These are phyloP conservation scores for Suillus occidentalis DNA, from an alignment of 768 basidiomycete genomes.

Conservation along the genomic window DNA sequence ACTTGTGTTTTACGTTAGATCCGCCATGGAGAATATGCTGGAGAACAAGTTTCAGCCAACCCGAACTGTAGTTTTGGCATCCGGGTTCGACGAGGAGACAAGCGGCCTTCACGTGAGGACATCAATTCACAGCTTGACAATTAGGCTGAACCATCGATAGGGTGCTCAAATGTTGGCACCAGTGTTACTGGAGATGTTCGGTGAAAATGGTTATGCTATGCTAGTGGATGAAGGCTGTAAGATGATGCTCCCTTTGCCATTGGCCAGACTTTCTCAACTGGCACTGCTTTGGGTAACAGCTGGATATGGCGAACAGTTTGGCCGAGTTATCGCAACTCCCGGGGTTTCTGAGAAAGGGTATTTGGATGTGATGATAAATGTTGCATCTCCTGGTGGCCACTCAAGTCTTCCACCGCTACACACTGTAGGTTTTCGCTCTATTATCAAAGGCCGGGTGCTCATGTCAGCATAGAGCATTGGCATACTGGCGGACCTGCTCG, in stretches of 20 bases:
- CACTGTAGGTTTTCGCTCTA: constrained; percentile 47
- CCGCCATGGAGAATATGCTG: constrained; percentile 64
- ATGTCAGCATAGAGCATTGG: constrained; percentile 67
- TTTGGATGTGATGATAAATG: constrained; percentile 60
- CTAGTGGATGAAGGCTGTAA: constrained; percentile 87
- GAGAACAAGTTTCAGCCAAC: constrained; percentile 62
- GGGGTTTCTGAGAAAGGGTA: constrained; percentile 77
- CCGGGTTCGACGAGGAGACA: constrained; percentile 79
- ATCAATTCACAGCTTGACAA: not conserved
- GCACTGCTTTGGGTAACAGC: constrained; percentile 31
- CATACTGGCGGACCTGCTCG: constrained; percentile 70
- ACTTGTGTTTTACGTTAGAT: constrained; percentile 27
- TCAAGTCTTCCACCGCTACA: constrained; percentile 82
- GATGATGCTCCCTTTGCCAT: constrained; percentile 21
- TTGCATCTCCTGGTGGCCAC: constrained; percentile 77
- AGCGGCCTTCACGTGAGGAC: constrained; percentile 45
- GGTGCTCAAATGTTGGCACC: constrained; percentile 52
- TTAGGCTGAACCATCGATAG: constrained; percentile 30
- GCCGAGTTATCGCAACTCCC: constrained; percentile 57
- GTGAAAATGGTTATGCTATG: constrained; percentile 69
- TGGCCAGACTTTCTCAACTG: not conserved
- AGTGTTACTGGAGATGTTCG: constrained; percentile 60
- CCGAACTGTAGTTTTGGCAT: constrained; percentile 60
- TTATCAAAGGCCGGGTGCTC: constrained; percentile 5
- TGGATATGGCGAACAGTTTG: constrained; percentile 50